Base-by-base conservation (phyloP, 2,329 filamentous ascomycete species). In the Colletotrichum endophyticum region DNA sequence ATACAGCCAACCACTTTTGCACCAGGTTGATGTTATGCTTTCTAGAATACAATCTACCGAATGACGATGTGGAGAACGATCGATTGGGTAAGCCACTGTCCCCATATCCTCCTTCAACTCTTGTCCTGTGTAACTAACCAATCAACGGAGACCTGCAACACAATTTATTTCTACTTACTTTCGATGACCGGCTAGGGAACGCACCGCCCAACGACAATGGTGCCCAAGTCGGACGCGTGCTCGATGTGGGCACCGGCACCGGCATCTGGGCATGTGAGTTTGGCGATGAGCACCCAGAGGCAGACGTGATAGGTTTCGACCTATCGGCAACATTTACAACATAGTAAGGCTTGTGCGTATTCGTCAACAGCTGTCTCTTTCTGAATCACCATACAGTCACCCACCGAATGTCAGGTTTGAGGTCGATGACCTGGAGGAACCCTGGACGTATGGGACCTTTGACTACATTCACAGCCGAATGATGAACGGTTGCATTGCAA, bases 201-300 rank as follows among this genome's bases (percentile, higher is more conserved):
- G 79, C 79, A 2, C 85, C 85, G 0, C 70, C 78, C 7, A 80
- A 75, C 13, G 73, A 75, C 6, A 71, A 80, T 4, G 80, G 59
- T 12, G 78, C 77, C 3, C 56, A 49, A 13, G 71, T 82, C 6
- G 63, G 77, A 8, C 81, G 80, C 5, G 81, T 86, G 9, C 81
- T 90, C 3, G 89, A 90, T 78, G 79, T 88, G 28, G 88, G 88
- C 19, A 88, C 87, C 2, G 88, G 88, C 0, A 89, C 87, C 8
- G 88, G 87, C n/a, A 79, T 84, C 8, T 87, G 86, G 85, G 84
- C 84, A 3, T 85, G 89, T 8, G 88, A 89, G 70, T 86, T 88
- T 78, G 87, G 80, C 79, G 62, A 64, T 6, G 56, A 62, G 49
- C 62, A 73, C 16, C 71, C 64, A 0, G 71, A 73, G 19, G 19